These are phyloP conservation scores for Thraustochytrium sp. DNA, from an alignment of 352 stramenopile species.

Conservation along the genomic window DNA sequence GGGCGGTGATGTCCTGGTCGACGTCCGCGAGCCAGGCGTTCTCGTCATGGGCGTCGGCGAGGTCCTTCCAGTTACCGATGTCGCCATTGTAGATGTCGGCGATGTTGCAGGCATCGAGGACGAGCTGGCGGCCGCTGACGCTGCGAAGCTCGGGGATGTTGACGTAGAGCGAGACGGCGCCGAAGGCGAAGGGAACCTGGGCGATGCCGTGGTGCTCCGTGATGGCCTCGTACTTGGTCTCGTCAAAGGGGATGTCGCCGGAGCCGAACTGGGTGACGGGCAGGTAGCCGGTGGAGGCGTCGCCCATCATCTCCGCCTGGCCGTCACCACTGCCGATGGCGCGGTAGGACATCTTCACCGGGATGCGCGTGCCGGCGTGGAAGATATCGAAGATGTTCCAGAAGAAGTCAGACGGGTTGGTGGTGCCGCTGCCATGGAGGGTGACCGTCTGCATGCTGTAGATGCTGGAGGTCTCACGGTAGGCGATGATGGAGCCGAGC, in stretches of 20 bases:
- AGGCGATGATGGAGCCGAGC: not conserved
- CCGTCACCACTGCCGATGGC: constrained; percentile 60
- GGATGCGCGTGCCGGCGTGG: constrained; percentile 54
- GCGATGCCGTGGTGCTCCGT: constrained; percentile 51
- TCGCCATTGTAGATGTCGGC: constrained; percentile 58
- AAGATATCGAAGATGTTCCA: constrained; percentile 62
- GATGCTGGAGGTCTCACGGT: not conserved
- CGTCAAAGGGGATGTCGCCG: constrained; percentile 58
- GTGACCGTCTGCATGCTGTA: constrained; percentile 5
- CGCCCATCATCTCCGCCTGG: constrained; percentile 54
- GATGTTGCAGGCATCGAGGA: constrained; percentile 58
- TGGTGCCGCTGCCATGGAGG: constrained; percentile 63
- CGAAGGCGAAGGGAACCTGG: constrained; percentile 60
- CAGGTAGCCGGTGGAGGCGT: constrained; percentile 20
- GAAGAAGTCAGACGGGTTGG: constrained; percentile 61
- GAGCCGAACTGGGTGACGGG: constrained; percentile 56
- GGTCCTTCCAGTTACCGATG: constrained; percentile 59
- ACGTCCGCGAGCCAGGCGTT: constrained; percentile 53
- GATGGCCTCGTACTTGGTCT: constrained; percentile 49
- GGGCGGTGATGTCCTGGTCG: constrained; percentile 56
- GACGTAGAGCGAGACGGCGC: constrained; percentile 62
- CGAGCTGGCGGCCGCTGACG: constrained; percentile 43
- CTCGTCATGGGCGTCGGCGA: constrained; percentile 50
- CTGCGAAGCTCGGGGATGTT: constrained; percentile 52
- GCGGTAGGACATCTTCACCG: constrained; percentile 61